These are phyloP conservation scores for Xylaria sp. DNA, from an alignment of 2,329 filamentous ascomycete species.

Conservation along the genomic window DNA sequence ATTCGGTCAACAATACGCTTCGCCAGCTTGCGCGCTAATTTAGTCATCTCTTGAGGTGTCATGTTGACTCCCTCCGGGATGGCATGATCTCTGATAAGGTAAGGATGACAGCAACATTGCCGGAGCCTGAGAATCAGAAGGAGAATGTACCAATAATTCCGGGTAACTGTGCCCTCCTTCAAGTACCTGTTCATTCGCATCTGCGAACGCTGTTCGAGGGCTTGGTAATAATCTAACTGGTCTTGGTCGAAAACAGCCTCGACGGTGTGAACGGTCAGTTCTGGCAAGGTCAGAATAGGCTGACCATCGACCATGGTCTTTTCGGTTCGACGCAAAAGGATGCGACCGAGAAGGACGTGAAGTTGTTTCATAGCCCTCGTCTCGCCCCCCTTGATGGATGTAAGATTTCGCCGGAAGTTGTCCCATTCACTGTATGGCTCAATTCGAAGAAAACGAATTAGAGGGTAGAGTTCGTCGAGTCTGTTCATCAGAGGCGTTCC, in stretches of 20 bases:
- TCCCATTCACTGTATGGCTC: slow-evolving; percentile 76
- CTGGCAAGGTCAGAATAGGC: slow-evolving; percentile 76
- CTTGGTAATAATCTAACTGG: slow-evolving; percentile 72
- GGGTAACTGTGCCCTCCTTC: slow-evolving; percentile 60
- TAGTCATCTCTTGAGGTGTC: slow-evolving; percentile 45
- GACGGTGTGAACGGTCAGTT: slow-evolving; percentile 69
- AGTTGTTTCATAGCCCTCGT: slow-evolving; percentile 73
- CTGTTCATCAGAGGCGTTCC: slow-evolving; percentile 93
- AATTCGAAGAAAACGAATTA: slow-evolving; percentile 82
- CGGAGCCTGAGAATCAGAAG: slow-evolving; percentile 83
- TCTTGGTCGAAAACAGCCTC: slow-evolving; percentile 74
- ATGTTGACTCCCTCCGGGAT: slow-evolving; percentile 48
- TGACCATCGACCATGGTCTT: slow-evolving; percentile 82
- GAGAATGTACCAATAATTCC: slow-evolving; percentile 82
- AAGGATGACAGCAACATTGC: slow-evolving; percentile 83
- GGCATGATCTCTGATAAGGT: slow-evolving; percentile 65
- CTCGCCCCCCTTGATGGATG: slow-evolving; percentile 61
- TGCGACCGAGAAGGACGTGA: slow-evolving; percentile 80
- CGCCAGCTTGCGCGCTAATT: slow-evolving; percentile 42
- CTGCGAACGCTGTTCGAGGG: slow-evolving; percentile 56
- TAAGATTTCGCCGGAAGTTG: slow-evolving; percentile 66
- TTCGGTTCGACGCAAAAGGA: slow-evolving; percentile 87
- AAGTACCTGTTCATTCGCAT: slow-evolving; percentile 46
- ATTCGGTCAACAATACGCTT: slow-evolving; percentile 37
- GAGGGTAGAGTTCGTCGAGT: slow-evolving; percentile 79